These are phyloP conservation scores for Microascus cirrosus DNA, from an alignment of 2,329 filamentous ascomycete genomes.

Conservation along the genomic window DNA sequence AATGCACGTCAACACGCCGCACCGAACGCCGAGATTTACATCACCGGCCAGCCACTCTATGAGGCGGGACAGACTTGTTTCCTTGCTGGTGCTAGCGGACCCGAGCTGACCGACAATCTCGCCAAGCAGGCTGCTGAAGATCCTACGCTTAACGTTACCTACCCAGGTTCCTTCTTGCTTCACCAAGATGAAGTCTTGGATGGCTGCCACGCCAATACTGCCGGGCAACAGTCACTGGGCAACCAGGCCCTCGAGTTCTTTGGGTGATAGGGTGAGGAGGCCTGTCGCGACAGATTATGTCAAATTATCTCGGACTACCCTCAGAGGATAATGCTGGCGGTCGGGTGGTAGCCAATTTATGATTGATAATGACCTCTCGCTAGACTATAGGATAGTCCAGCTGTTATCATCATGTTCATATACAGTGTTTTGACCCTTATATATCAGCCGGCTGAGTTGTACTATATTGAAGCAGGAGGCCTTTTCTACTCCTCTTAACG, in stretches of 20 bases:
- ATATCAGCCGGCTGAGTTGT: no score
- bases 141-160: constrained; percentile 10
- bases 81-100: constrained; percentile 12
- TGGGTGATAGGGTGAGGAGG: neutral
- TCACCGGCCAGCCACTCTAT: constrained; percentile 19
- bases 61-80: constrained; percentile 12
- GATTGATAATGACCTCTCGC: no score
- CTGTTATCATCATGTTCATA: no score
- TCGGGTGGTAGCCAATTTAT: no score
- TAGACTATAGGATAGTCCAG: no score
- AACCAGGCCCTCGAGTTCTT: constrained; percentile 13
- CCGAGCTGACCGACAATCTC: constrained; percentile 12
- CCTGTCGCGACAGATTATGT: no score
- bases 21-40: constrained; percentile 13
- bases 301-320: no score
- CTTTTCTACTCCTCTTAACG: no score
- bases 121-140: constrained; percentile 14
- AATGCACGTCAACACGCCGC: constrained; percentile 16
- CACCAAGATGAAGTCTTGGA: constrained; percentile 14
- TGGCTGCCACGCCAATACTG: constrained; percentile 15
- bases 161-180: constrained; percentile 14
- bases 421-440: no score
- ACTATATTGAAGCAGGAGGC: no score
- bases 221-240: constrained; percentile 13
- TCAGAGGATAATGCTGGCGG: no score